Conservation (phyloP, 257 asterid genomes). For the Striga asiatica region DNA sequence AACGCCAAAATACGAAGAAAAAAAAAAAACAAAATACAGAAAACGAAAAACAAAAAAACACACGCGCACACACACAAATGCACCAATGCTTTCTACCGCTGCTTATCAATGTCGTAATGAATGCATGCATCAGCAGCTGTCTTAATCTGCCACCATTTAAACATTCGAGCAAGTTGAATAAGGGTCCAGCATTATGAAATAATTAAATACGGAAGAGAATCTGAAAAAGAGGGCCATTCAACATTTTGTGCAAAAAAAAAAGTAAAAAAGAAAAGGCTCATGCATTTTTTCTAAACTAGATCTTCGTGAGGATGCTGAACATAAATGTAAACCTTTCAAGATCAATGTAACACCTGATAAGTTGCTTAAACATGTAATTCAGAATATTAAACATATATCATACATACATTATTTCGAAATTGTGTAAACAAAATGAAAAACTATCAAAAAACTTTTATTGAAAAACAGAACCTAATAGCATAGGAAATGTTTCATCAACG, state of each 20-base stretch:
- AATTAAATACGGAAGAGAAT: too few species aligned
- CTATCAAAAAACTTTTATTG: background rate
- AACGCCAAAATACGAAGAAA: conserved; percentile 8
- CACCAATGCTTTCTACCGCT: conserved; percentile 36
- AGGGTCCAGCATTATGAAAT: background rate
- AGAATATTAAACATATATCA: background rate
- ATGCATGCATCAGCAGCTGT: conserved; percentile 92
- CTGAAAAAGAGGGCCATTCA: background rate
- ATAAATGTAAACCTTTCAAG: background rate
- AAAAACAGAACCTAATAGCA: background rate
- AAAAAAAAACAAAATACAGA: too few species aligned
- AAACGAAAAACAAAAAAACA: too few species aligned
- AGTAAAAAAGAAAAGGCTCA: too few species aligned
- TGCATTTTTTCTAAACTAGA: too few species aligned
- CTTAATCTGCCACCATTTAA: conserved; percentile 58
- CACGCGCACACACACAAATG: too few species aligned
- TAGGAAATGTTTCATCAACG: background rate
- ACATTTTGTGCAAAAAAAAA: background rate
- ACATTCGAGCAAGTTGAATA: conserved; percentile 10
- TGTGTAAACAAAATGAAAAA: background rate
- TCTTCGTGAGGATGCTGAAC: background rate
- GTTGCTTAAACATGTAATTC: background rate
- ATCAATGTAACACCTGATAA: background rate
- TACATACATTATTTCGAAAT: background rate
- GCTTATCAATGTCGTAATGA: conserved; percentile 59